Evolutionary conservation across 2,329 filamentous ascomycete species (phyloP), one percentile per base, ranked within the genome.

Genomic region (Stagonosporopsis chrysanthemi): DNA sequence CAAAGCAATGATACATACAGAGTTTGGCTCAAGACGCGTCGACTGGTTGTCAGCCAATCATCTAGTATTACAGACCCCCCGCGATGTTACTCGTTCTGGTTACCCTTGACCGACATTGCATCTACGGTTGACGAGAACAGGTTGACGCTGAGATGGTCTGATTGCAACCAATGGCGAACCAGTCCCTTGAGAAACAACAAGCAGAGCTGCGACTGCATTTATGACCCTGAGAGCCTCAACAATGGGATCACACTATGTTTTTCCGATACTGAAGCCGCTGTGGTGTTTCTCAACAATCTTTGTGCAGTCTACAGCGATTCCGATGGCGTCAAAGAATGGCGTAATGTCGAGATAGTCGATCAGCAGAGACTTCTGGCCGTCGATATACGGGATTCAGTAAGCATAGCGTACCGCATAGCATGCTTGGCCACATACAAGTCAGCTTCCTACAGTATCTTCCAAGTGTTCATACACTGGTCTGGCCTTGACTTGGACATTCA

Each of bases 81-180:
- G 11, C 54, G 40, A 26, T 68, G 65, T 46, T 56, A 52, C 36
- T 62, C 63, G 7, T 66, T 66, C 43, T 68, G 65, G 66, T 40
- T 68, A 12, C 66, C 66, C 6, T 51, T 68, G 11, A 60, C 66
- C 1, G 62, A 68, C 36, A 38, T 67, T 1, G 28, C 41, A 8
- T 63, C 57, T 33, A 39, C 12, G 17, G 2, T 56, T 1, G 15
- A 23, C 11, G 52, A 45, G 1, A 42, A 44, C n/a, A 35, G 54
- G 26, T 58, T 66, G 12, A 61, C 57, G 2, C 24, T 68, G 6
- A 23, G 29, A 2, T 68, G 64, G 64, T 68, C 66, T 8, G 66
- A 68, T 48, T 68, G 66, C 40, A 68, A 65, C 44, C 66, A 68
- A 28, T 62, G 66, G 63, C 56, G 41, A 1, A 15, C 41, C 43